Percentiles rank a stretch among this genome's conserved stretches.
These are phyloP conservation scores for Gentiana macrophylla DNA, from an alignment of 257 asterid genomes.

Conservation along the genomic window DNA sequence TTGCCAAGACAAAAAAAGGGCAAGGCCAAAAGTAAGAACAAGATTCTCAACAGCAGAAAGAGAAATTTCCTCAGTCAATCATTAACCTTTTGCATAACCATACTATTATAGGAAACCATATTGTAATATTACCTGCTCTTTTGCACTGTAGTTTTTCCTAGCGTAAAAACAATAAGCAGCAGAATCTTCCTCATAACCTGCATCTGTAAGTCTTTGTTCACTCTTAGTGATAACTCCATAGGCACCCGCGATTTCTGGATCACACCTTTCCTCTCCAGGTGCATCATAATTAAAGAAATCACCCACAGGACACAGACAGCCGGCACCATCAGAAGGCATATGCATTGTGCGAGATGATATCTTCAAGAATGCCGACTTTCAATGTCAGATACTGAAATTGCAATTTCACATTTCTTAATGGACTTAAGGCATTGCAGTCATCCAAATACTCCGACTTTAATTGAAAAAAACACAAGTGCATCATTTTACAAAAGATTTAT, in stretches of 20 bases:
- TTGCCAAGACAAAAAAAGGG: too few species aligned
- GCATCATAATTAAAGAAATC: constrained; percentile 88
- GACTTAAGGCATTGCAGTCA: too few species aligned
- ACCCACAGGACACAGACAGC: constrained; percentile 90
- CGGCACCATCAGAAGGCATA: constrained; percentile 77
- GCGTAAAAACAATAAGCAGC: constrained; percentile 73
- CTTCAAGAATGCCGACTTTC: constrained; percentile 26
- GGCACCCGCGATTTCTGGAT: constrained; percentile 13
- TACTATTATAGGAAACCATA: background rate
- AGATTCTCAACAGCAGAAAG: too few species aligned
- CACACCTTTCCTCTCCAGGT: constrained; percentile 45
- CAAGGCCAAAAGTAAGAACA: too few species aligned
- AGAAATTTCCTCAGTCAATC: too few species aligned
- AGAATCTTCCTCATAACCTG: constrained; percentile 49
- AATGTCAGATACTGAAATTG: background rate
- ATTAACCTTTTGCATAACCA: too few species aligned
- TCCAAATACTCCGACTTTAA: too few species aligned
- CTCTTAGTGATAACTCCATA: constrained; percentile 16
- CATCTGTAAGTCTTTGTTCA: constrained; percentile 54
- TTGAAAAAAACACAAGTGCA: too few species aligned
- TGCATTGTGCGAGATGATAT: constrained; percentile 95
- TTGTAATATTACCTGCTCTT: constrained; percentile 60
- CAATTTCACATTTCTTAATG: background rate
- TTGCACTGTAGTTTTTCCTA: constrained; percentile 53
- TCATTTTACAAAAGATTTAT: too few species aligned